Evolutionary conservation across 441 rosid species (phyloP).

Genomic region (Populus hybrid): DNA sequence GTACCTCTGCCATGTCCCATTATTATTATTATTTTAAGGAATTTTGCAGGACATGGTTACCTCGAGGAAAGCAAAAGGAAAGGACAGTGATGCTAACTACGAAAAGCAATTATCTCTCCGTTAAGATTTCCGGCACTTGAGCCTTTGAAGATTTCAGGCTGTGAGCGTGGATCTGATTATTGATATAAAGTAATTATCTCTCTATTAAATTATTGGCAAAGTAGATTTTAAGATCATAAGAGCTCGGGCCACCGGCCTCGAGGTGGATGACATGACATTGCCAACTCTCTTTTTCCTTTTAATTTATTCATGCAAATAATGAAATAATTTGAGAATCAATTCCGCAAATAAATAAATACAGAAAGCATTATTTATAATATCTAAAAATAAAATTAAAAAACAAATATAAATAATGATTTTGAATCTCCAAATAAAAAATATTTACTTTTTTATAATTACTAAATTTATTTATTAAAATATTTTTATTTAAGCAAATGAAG

Average conservation of each 20-base stretch:
- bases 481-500: too few relatives aligned
- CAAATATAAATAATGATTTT: too few relatives aligned
- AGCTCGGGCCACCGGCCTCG: background rate
- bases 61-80: constrained; percentile 11
- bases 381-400: too few relatives aligned
- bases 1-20: background rate
- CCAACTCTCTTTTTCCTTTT: background rate
- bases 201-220: background rate
- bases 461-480: too few relatives aligned
- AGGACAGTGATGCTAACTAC: background rate
- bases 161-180: background rate
- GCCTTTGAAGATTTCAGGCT: background rate
- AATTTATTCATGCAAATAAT: too few relatives aligned
- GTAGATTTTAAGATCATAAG: background rate
- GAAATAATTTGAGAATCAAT: too few relatives aligned
- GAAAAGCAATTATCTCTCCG: background rate
- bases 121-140: background rate
- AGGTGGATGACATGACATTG: background rate
- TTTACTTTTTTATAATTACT: too few relatives aligned
- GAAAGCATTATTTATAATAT: too few relatives aligned
- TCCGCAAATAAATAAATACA: too few relatives aligned
- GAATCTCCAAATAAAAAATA: too few relatives aligned
- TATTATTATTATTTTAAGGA: background rate
- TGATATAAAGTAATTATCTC: background rate
- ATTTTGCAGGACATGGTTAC: background rate